A percentile compares a stretch with the other conserved stretches of the same genome.
These are phyloP conservation scores for Xerocomus brunneocitrinus DNA, from an alignment of 768 basidiomycete genomes.

Conservation along the genomic window DNA sequence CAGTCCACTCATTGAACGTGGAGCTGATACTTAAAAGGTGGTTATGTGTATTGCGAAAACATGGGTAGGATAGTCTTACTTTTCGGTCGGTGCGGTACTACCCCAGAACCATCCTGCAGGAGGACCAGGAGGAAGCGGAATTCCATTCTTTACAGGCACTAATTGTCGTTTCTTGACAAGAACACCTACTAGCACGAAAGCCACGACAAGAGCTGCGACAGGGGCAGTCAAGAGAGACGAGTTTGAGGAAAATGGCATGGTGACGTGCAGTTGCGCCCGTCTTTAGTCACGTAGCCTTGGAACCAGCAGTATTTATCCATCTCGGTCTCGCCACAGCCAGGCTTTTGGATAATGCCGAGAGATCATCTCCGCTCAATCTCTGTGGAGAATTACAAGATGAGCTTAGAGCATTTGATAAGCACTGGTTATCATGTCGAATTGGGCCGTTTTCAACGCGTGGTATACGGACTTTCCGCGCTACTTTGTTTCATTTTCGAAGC, in stretches of 20 bases:
- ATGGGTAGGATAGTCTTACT: neutral
- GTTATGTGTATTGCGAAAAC: neutral
- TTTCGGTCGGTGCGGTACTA: neutral
- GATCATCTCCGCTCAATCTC: too few relatives aligned
- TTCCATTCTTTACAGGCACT: neutral
- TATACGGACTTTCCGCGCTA: too few relatives aligned
- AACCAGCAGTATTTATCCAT: neutral
- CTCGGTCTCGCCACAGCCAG: neutral
- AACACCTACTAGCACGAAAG: neutral
- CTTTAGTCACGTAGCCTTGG: neutral
- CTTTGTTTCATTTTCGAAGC: too few relatives aligned
- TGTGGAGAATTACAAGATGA: too few relatives aligned
- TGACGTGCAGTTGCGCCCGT: neutral
- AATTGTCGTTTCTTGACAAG: neutral
- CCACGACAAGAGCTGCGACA: neutral
- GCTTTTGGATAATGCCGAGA: too few relatives aligned
- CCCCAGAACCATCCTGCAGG: neutral
- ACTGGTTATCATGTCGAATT: too few relatives aligned
- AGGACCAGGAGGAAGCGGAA: neutral
- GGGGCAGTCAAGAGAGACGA: neutral
- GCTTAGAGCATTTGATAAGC: too few relatives aligned
- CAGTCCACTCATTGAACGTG: conserved; percentile 48
- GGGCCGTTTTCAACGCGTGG: too few relatives aligned
- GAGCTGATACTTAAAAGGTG: conserved; percentile 10
- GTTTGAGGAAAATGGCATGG: neutral